A percentile compares a stretch with the other conserved stretches of the same genome.
phyloP scores from a whole-genome alignment of 2,329 filamentous ascomycete genomes.

The Pseudocercospora musae region DNA sequence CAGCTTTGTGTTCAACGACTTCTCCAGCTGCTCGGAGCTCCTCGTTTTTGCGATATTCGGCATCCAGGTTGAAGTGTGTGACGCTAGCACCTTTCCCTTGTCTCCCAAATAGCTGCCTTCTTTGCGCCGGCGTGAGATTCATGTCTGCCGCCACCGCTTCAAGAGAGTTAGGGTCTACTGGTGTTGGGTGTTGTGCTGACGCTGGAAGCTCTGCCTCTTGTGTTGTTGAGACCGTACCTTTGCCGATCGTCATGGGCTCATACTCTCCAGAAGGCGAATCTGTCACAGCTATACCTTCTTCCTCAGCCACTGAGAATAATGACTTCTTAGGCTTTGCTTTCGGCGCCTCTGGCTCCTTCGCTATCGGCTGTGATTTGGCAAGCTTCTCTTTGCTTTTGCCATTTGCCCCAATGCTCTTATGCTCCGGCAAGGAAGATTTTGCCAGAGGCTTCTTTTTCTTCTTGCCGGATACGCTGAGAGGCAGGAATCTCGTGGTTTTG shows the following conservation, averaged over 20 bases:
- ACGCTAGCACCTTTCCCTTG: conserved; percentile 51
- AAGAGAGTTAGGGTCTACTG: conserved; percentile 52
- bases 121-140: conserved; percentile 71
- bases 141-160: conserved; percentile 71
- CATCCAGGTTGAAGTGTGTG: conserved; percentile 83
- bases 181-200: conserved; percentile 12
- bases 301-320: conserved; percentile 62
- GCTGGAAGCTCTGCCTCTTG: conserved; percentile 3
- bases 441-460: conserved; percentile 62
- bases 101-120: conserved; percentile 83
- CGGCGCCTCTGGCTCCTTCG: conserved; percentile 13
- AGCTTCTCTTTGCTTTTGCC: conserved; percentile 4
- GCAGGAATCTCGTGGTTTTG: conserved; percentile 83
- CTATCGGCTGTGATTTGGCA: not conserved
- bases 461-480: conserved; percentile 77
- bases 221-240: conserved; percentile 7
- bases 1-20: conserved; percentile 69
- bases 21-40: conserved; percentile 67
- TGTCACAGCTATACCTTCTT: conserved; percentile 30
- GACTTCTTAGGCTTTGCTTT: conserved; percentile 60
- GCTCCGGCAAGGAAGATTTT: conserved; percentile 12
- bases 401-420: not conserved
- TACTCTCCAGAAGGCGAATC: conserved; percentile 28
- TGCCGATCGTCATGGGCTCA: conserved; percentile 35
- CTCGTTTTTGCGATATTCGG: conserved; percentile 84